phyloP scores from a whole-genome alignment of 768 basidiomycete genomes.

The Strobilomyces confusus region DNA sequence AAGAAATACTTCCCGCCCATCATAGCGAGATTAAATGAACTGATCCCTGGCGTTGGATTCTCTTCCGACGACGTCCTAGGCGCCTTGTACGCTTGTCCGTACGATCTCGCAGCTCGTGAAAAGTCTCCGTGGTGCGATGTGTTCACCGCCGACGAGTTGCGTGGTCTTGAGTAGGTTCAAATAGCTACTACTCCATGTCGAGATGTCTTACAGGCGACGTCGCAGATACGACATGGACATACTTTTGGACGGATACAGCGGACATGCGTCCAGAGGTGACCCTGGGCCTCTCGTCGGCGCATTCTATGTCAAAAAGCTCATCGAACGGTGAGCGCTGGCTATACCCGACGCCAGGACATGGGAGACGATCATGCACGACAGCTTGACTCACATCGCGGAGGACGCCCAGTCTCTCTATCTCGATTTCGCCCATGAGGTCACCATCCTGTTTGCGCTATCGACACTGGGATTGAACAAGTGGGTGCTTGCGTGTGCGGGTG shows the following conservation, averaged over 20 bases:
- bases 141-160: conserved; percentile 33
- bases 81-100: too few relatives aligned
- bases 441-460: conserved; percentile 35
- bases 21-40: conserved; percentile 31
- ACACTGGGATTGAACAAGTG: conserved; percentile 37
- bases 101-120: conserved; percentile 35
- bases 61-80: conserved; percentile 32
- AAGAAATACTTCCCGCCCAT: conserved; percentile 36
- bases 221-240: conserved; percentile 37
- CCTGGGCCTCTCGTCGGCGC: conserved; percentile 35
- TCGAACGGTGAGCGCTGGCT: conserved; percentile 26
- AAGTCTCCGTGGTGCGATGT: conserved; percentile 40
- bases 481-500: background rate
- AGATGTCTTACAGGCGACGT: background rate
- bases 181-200: background rate
- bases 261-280: conserved; percentile 25
- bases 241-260: conserved; percentile 31
- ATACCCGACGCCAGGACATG: background rate
- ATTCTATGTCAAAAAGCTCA: too few relatives aligned
- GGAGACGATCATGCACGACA: background rate
- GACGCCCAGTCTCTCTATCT: too few relatives aligned
- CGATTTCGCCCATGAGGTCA: conserved; percentile 39
- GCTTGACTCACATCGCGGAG: too few relatives aligned
- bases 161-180: conserved; percentile 34
- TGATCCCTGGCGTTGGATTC: conserved; percentile 33